Base-by-base conservation (phyloP, 805 yeast genomes). In the Wickerhamiella allomyrinae region DNA sequence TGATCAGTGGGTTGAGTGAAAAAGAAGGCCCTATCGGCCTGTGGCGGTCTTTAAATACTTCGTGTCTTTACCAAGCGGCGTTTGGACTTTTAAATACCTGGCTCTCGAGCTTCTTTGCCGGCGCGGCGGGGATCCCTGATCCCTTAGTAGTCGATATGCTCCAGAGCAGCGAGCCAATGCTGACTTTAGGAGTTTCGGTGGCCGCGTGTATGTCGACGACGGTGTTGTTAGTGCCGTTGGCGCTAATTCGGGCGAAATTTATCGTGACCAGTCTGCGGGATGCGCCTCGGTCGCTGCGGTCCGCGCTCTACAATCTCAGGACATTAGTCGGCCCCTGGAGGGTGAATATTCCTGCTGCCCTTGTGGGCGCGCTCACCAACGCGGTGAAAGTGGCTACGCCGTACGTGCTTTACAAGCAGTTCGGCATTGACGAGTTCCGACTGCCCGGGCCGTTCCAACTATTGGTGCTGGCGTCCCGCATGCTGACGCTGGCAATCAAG, bases 81-180 rank as follows among this genome's bases (percentile, higher is more conserved):
- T 73, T 79, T 2, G 74, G 76, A 39, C 80, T 94, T 0, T 63
- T 86, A 37, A 89, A 83, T 55, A 84, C 95, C 1, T 87, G 97
- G 96, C 68, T 86, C 38, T 80, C 93, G 0, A 95, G 95, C 3
- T 74, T 87, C 48, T 57, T 86, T 7, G 77, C 95, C 4, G 91
- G 95, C 2, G 63, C 83, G 37, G 59, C 82, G 41, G 79, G 81
- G 15, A 74, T 85, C 23, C 94, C 95, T 0, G 96, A 87, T 57
- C 95, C 95, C 2, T 75, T 77, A 47, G 79, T 85, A 57, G 77
- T 85, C 50, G 94, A 84, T 48, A 69, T 49, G 40, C 69, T 83
- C 17, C 91, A 82, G 53, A 79, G 91, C 9, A 74, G 86, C 3
- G 85, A 79, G 46, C 85, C 93, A 1, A 61, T 73, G 38, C 65